Conservation (phyloP, 163 green algal genomes). For the Scenedesmus sp. region DNA sequence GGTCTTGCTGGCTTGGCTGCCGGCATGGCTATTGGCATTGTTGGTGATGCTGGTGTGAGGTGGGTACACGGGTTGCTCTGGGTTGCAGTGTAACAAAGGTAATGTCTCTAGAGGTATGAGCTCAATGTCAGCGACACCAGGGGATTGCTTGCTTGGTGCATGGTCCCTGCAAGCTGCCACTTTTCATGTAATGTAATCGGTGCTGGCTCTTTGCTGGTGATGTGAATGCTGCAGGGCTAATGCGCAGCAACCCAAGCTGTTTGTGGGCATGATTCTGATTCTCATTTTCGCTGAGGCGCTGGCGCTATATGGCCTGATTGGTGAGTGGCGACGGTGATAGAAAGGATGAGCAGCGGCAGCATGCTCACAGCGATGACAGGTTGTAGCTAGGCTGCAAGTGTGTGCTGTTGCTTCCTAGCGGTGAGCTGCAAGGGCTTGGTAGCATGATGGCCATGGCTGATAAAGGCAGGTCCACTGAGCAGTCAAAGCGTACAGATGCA, state of each 20-base stretch:
- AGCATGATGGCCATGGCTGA: neutral
- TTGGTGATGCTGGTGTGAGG: slow-evolving; percentile 98
- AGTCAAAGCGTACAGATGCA: no score
- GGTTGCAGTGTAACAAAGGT: no score
- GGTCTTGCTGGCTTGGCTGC: slow-evolving; percentile 95
- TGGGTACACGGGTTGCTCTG: slow-evolving; percentile 55
- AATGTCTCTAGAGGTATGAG: no score
- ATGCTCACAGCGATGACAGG: neutral
- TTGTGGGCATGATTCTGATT: slow-evolving; percentile 99
- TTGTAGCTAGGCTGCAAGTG: no score
- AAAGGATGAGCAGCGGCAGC: no score
- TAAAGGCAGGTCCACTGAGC: no score
- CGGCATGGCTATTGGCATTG: slow-evolving; percentile 99
- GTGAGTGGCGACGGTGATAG: slow-evolving; percentile 58
- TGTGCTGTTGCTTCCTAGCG: no score
- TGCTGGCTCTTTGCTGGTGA: neutral
- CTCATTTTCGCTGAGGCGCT: slow-evolving; percentile 99
- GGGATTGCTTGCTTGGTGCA: neutral
- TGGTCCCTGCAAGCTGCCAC: neutral
- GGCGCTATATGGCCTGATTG: slow-evolving; percentile 98
- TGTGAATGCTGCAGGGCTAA: slow-evolving; percentile 86
- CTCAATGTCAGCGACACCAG: no score
- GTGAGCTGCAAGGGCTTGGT: neutral
- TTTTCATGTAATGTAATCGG: neutral
- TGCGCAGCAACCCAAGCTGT: slow-evolving; percentile 99